Evolutionary conservation across 805 yeast species (phyloP).

Genomic region (Teunomyces cretensis): DNA sequence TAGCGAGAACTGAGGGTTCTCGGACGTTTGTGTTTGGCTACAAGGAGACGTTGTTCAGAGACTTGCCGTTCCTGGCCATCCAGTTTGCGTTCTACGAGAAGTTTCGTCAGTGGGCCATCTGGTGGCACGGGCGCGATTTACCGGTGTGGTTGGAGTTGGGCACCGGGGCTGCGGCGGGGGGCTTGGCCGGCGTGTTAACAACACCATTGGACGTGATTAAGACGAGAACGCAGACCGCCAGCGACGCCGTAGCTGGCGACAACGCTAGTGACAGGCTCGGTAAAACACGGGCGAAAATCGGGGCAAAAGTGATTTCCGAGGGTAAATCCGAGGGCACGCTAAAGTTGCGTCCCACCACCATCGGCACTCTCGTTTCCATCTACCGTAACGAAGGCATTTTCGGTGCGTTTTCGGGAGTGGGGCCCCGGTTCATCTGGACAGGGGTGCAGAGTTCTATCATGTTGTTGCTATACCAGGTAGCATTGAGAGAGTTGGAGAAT

Average conservation of each 20-base stretch:
- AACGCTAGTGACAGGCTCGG: slow-evolving; percentile 35
- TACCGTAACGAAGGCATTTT: slow-evolving; percentile 71
- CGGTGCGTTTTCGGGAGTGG: slow-evolving; percentile 91
- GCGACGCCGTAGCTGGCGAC: no score
- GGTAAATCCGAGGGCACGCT: neutral
- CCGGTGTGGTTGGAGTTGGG: slow-evolving; percentile 62
- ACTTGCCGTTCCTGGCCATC: slow-evolving; percentile 91
- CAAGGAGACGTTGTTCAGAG: slow-evolving; percentile 89
- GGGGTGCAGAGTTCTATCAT: slow-evolving; percentile 91
- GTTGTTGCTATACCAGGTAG: slow-evolving; percentile 82
- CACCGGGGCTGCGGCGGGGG: slow-evolving; percentile 97
- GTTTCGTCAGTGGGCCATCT: slow-evolving; percentile 62
- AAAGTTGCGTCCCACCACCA: slow-evolving; percentile 16
- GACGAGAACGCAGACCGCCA: slow-evolving; percentile 88
- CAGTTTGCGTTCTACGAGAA: slow-evolving; percentile 95
- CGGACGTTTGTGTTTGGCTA: slow-evolving; percentile 84
- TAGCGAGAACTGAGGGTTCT: slow-evolving; percentile 68
- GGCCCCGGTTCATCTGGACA: slow-evolving; percentile 96
- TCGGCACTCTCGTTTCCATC: slow-evolving; percentile 39
- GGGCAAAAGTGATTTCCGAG: neutral
- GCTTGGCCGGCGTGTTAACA: slow-evolving; percentile 82
- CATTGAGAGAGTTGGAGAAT: slow-evolving; percentile 55
- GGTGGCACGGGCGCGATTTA: slow-evolving; percentile 41
- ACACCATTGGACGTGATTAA: slow-evolving; percentile 92
- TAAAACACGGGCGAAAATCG: no score